phyloP scores from a whole-genome alignment of 139 green algal species.

The Closterium sp. region DNA sequence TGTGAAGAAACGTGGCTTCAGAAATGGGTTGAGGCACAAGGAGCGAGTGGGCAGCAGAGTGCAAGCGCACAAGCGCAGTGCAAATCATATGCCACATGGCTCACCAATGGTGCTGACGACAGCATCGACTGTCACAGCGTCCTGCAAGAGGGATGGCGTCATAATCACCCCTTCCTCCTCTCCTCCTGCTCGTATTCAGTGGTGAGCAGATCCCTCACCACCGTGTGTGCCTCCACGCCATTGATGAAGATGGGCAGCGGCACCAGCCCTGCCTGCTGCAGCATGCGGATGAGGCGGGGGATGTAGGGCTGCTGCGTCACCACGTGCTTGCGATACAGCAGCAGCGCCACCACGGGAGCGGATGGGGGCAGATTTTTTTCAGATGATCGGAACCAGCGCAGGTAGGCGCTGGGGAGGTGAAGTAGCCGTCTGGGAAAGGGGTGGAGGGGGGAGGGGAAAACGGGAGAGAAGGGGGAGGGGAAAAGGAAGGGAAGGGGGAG shows the following conservation, averaged over 20 bases:
- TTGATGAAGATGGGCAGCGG: slow-evolving; percentile 85
- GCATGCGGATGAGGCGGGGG: slow-evolving; percentile 52
- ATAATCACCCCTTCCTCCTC: slow-evolving; percentile 9
- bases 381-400: slow-evolving; percentile 35
- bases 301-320: slow-evolving; percentile 90
- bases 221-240: slow-evolving; percentile 90
- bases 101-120: slow-evolving; percentile 68
- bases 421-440: slow-evolving; percentile 37
- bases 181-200: slow-evolving; percentile 61
- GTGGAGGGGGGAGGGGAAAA: background rate
- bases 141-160: slow-evolving; percentile 21
- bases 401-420: slow-evolving; percentile 42
- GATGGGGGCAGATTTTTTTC: slow-evolving; percentile 10
- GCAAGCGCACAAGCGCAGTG: too few species aligned
- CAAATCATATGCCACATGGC: too few species aligned
- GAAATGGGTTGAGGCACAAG: too few species aligned
- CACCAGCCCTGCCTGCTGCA: slow-evolving; percentile 49
- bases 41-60: too few species aligned
- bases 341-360: slow-evolving; percentile 79
- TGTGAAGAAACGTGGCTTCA: too few species aligned
- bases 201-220: slow-evolving; percentile 87
- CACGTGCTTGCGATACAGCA: slow-evolving; percentile 99
- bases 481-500: too few species aligned
- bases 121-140: slow-evolving; percentile 72
- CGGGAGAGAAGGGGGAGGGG: background rate